Evolutionary conservation across 352 stramenopile genomes (phyloP).

Genomic region (Phytophthora capsici): DNA sequence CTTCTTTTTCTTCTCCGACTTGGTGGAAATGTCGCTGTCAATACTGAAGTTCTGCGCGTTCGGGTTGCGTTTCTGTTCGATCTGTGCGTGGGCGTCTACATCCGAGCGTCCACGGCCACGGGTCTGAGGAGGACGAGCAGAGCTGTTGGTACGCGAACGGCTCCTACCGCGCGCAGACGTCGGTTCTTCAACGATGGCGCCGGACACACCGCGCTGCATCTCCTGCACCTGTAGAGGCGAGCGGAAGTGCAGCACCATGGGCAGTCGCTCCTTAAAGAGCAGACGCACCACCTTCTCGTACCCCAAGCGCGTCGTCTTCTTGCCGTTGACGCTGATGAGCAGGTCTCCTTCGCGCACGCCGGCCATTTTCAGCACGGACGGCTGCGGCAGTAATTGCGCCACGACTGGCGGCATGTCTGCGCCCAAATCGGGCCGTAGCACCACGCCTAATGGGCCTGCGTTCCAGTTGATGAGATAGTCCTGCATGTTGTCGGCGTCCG

Average conservation of each 20-base stretch:
- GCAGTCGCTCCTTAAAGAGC: constrained; percentile 80
- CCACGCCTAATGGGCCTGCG: constrained; percentile 73
- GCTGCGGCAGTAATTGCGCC: constrained; percentile 69
- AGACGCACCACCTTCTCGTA: constrained; percentile 81
- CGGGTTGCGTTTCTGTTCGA: constrained; percentile 24
- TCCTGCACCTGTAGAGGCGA: constrained; percentile 42
- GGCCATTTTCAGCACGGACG: constrained; percentile 75
- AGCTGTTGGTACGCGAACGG: constrained; percentile 23
- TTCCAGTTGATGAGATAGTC: constrained; percentile 91
- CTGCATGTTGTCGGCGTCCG: constrained; percentile 37
- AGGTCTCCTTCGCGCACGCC: constrained; percentile 71
- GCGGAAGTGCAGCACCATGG: constrained; percentile 81
- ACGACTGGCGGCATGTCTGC: constrained; percentile 83
- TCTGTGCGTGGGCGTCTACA: constrained; percentile 1
- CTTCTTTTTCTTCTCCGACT: constrained; percentile 20
- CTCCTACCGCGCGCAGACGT: constrained; percentile 2
- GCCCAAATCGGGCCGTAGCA: constrained; percentile 74
- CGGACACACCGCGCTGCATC: constrained; percentile 16
- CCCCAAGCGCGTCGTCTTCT: constrained; percentile 74
- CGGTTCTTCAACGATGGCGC: constrained; percentile 23
- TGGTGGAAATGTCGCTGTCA: constrained; percentile 20
- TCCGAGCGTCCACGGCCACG: constrained; percentile 18
- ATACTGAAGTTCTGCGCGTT: constrained; percentile 21
- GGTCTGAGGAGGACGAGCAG: not conserved
- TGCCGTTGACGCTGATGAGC: constrained; percentile 82